Evolutionary conservation across 1,284 basidiomycete species (phyloP), one percentile per base, ranked within the genome.

Genomic region (Ustilago loliicola): DNA sequence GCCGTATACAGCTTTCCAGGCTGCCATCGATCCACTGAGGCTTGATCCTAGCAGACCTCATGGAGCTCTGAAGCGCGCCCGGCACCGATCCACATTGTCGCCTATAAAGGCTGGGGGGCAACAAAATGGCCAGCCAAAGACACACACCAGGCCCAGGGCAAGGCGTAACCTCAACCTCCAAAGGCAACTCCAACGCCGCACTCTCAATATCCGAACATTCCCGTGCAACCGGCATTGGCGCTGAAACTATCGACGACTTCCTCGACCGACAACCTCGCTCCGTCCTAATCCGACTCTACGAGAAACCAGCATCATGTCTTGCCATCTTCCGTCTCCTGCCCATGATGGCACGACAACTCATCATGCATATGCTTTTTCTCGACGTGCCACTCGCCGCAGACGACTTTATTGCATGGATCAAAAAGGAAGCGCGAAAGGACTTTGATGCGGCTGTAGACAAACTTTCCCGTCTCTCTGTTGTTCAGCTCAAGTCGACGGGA

Each of bases 291-390:
- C 90, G 94, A 54, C 89, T 98, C 55, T 99, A 97, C 86, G 90
- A 92, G 82, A 91, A 91, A 21, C 95, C 96, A 23, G 96, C 95
- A 2, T 93, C 94, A 86, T 97, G 95, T 88, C 90, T 99, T 36
- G 94, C 95, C 50, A 92, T 99, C 86, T 95, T 98, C 86, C 91
- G 96, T 57, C 89, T 98, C 23, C 88, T 99, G 25, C 92, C 92
- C 2, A 92, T 94, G 25, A 87, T 97, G 38, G 94, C 95, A 79
- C 89, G 95, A 45, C 96, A 98, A 86, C 89, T 98, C 34, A 91
- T 98, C 50, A 92, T 98, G 90, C 94, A 94, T 85, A 86, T 95
- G 60, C 88, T 99, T 10, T 99, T 97, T 94, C 90, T 96, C 8
- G 94, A 98, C 81, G 90, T 90, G 17, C 88, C 93, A 0, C 90